These are phyloP conservation scores for Porogramme epimiltina DNA, from an alignment of 1,284 basidiomycete genomes.

Conservation along the genomic window DNA sequence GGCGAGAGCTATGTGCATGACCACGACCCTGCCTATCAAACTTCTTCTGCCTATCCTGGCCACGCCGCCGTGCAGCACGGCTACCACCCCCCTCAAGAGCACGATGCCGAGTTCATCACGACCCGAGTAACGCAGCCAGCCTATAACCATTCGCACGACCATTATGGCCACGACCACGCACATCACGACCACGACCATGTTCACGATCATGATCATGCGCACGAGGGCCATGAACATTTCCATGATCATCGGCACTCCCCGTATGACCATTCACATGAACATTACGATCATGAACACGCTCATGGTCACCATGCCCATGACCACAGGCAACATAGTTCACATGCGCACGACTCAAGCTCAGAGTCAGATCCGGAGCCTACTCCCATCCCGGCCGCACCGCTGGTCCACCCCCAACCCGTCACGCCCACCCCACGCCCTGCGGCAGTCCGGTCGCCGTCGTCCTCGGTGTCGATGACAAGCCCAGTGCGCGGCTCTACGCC, in stretches of 20 bases:
- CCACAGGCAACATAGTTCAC: constrained; percentile 12
- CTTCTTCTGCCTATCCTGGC: constrained; percentile 26
- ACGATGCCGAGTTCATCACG: neutral
- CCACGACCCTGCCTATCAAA: constrained; percentile 30
- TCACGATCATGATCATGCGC: constrained; percentile 19
- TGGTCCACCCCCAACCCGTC: constrained; percentile 10
- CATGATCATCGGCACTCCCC: constrained; percentile 6
- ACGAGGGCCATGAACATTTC: constrained; percentile 17
- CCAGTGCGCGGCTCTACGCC: constrained; percentile 27
- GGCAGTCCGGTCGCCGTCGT: constrained; percentile 17
- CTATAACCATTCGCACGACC: constrained; percentile 10
- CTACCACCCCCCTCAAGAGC: constrained; percentile 9
- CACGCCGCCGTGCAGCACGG: constrained; percentile 18
- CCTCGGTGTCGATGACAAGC: constrained; percentile 8
- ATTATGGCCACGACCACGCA: constrained; percentile 10
- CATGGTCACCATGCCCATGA: constrained; percentile 21
- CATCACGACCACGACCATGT: constrained; percentile 17
- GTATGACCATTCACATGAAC: constrained; percentile 22
- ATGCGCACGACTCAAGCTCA: constrained; percentile 7
- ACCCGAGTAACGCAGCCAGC: neutral
- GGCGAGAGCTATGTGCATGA: constrained; percentile 29
- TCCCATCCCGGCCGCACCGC: neutral
- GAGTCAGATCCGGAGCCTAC: neutral
- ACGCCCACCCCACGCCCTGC: constrained; percentile 21
- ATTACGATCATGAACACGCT: constrained; percentile 22